These are phyloP conservation scores for Tubosaeta sp. DNA, from an alignment of 768 basidiomycete genomes.

Conservation along the genomic window DNA sequence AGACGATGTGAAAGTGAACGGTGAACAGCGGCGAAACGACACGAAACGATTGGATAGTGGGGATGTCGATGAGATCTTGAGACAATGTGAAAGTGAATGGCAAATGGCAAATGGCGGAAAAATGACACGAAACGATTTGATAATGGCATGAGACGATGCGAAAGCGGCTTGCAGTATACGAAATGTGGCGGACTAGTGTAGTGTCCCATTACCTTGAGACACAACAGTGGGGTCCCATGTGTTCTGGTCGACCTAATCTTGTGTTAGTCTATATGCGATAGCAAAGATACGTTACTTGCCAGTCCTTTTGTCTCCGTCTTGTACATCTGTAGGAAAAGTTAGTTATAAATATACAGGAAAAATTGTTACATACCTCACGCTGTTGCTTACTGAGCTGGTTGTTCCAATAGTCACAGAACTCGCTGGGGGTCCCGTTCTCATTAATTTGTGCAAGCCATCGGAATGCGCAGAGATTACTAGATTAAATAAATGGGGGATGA, in stretches of 20 bases:
- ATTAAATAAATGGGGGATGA: background rate
- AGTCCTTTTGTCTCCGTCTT: background rate
- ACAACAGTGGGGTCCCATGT: background rate
- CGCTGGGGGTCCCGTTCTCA: background rate
- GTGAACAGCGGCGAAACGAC: no score
- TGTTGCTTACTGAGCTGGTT: background rate
- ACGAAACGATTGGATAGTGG: no score
- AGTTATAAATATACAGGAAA: background rate
- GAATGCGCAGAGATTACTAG: background rate
- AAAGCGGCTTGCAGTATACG: background rate
- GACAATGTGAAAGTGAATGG: no score
- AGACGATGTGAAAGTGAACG: no score
- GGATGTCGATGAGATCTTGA: no score
- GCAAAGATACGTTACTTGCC: no score
- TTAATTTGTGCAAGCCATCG: background rate
- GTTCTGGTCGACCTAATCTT: background rate
- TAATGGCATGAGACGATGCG: background rate
- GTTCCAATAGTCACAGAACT: background rate
- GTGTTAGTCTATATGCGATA: no score
- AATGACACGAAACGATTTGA: no score
- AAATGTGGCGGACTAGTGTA: background rate
- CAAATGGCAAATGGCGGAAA: no score
- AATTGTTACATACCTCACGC: background rate
- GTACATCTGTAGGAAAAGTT: background rate
- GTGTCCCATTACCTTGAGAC: background rate